A percentile compares a stretch with the other conserved stretches of the same genome.
These are phyloP conservation scores for Auricularia auricula-judae DNA, from an alignment of 768 basidiomycete species.

Conservation along the genomic window DNA sequence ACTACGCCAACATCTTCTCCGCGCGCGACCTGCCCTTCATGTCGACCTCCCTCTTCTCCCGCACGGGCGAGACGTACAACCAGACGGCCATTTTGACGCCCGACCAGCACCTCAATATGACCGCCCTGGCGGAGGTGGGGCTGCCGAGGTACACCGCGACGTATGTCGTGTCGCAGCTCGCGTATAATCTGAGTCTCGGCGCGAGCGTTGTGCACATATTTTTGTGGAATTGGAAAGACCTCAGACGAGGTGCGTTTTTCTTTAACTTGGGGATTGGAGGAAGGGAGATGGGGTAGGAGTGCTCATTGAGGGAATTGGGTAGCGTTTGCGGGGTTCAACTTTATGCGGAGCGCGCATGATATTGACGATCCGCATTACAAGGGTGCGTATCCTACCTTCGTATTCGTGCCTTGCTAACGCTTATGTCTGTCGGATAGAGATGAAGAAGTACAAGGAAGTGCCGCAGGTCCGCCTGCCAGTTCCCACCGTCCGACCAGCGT, in stretches of 20 bases:
- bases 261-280: too few relatives aligned
- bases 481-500: too few relatives aligned
- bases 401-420: too few relatives aligned
- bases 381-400: too few relatives aligned
- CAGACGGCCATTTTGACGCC: slow-evolving; percentile 30
- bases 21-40: slow-evolving; percentile 35
- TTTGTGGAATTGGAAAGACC: slow-evolving; percentile 42
- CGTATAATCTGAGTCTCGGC: slow-evolving; percentile 40
- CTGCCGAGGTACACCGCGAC: slow-evolving; percentile 33
- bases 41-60: slow-evolving; percentile 35
- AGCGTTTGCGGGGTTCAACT: slow-evolving; percentile 34
- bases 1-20: slow-evolving; percentile 35
- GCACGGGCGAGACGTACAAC: slow-evolving; percentile 28
- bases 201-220: slow-evolving; percentile 38
- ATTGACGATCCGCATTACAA: slow-evolving; percentile 41
- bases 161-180: slow-evolving; percentile 36
- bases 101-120: slow-evolving; percentile 25
- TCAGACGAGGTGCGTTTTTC: slow-evolving; percentile 31
- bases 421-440: too few relatives aligned
- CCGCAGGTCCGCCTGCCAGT: slow-evolving; percentile 21
- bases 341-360: slow-evolving; percentile 28
- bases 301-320: too few relatives aligned
- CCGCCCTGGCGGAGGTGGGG: slow-evolving; percentile 15
- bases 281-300: too few relatives aligned
- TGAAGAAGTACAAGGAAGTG: slow-evolving; percentile 42